Base-by-base conservation (phyloP, 2,329 filamentous ascomycete species). In the Delphinella strobiligena region DNA sequence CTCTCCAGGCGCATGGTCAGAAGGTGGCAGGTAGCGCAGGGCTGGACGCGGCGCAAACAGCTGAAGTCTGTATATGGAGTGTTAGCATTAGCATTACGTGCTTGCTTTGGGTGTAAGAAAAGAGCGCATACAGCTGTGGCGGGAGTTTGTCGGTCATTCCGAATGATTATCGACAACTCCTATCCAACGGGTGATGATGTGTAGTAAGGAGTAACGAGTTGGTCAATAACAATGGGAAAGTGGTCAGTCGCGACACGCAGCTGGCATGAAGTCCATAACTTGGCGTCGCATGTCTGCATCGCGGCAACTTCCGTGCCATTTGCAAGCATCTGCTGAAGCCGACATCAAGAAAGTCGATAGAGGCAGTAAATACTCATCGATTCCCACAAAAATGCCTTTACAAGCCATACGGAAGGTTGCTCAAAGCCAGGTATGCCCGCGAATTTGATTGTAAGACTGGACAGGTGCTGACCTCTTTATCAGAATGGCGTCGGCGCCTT, bases 401-500 rank as follows among this genome's bases (percentile, higher is more conserved):
- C 55, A 61, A 49, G 66, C 64, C 40, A 58, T 78, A 42, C 66
- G 67, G 48, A 65, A 70, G 43, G 63, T 76, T 43, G 63, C 73
- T 27, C 66, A 74, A 48, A 59, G 68, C 46, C 71, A 74, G 56
- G 75, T 78, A 61, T 45, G 68, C 54, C 24, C 39, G 19, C 17
- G 10, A 14, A 9, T 27, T n/a, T 32, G 22, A 33, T 27, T 14
- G 29, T 24, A 19, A 34, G 18, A 31, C 11, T 17, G 35, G 3
- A 14, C 33, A 15, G 36, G n/a, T 10, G 33, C 44, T 52, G 12
- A 47, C 42, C 50, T 1, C 8, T 34, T 41, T 39, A 4, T n/a
- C 54, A 96, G 88, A 96, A 98, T 69, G 91, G 91, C 72, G 73
- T 96, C 51, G 89, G 89, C 55, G 84, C 88, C 60, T 96, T 96